phyloP scores from a whole-genome alignment of 2,329 filamentous ascomycete species.

The Plectosphaerella plurivora region DNA sequence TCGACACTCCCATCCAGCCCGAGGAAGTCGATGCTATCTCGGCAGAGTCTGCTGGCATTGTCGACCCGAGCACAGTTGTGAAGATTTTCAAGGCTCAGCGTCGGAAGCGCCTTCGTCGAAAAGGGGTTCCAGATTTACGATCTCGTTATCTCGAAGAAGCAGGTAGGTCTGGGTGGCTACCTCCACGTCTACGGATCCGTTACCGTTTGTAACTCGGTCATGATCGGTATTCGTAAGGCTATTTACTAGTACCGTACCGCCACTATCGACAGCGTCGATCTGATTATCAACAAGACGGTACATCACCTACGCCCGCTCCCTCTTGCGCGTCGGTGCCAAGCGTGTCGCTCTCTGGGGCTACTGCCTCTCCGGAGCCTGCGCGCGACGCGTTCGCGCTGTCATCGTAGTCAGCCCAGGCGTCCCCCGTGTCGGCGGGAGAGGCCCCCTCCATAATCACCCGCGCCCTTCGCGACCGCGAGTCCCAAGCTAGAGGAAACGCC shows the following conservation, averaged over 20 bases:
- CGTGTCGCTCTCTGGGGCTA: slow-evolving; percentile 24
- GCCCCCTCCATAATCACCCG: not conserved
- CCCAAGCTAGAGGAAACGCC: slow-evolving; percentile 29
- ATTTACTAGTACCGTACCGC: slow-evolving; percentile 48
- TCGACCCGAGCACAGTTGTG: too few species aligned
- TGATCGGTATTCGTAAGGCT: slow-evolving; percentile 50
- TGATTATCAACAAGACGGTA: slow-evolving; percentile 44
- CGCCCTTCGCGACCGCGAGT: slow-evolving; percentile 29
- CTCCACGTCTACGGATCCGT: slow-evolving; percentile 21
- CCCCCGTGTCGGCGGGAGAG: too few species aligned
- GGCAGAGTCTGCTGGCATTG: too few species aligned
- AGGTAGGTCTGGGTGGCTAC: slow-evolving; percentile 36
- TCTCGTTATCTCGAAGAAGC: slow-evolving; percentile 52
- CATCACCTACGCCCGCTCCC: slow-evolving; percentile 39
- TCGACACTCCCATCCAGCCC: too few species aligned
- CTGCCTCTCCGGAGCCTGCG: slow-evolving; percentile 20
- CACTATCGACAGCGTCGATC: slow-evolving; percentile 45
- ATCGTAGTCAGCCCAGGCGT: slow-evolving; percentile 6
- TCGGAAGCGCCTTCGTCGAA: too few species aligned
- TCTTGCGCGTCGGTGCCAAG: slow-evolving; percentile 27
- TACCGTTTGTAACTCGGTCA: slow-evolving; percentile 45
- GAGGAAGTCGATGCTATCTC: too few species aligned
- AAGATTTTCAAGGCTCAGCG: too few species aligned
- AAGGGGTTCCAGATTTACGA: slow-evolving; percentile 46
- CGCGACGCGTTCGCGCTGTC: slow-evolving; percentile 15